Conservation (phyloP, 148 eudicot species). For the Nyssa sinensis region DNA sequence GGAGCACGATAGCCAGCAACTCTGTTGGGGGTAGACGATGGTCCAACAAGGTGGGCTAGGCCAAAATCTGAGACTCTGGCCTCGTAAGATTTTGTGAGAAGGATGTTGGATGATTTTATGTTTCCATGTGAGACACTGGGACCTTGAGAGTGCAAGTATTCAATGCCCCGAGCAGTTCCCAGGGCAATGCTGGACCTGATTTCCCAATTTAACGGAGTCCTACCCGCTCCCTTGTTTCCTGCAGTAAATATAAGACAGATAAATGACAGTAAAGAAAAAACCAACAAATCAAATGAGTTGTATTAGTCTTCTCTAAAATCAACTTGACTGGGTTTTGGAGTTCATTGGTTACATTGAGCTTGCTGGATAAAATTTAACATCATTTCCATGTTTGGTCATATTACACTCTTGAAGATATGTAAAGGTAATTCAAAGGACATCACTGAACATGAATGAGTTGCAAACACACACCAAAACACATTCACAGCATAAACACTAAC, state of each 20-base stretch:
- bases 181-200: constrained; percentile 39
- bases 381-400: neutral
- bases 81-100: constrained; percentile 35
- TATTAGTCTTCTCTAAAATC: neutral
- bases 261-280: neutral
- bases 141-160: constrained; percentile 37
- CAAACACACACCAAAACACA: neutral
- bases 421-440: neutral
- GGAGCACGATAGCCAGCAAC: constrained; percentile 48
- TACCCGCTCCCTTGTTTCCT: constrained; percentile 42
- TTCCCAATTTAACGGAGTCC: constrained; percentile 45
- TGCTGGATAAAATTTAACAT: neutral
- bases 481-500: neutral
- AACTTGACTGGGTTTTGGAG: neutral
- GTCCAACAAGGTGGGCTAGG: constrained; percentile 33
- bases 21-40: constrained; percentile 33
- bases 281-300: neutral
- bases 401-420: too few species aligned
- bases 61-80: constrained; percentile 45
- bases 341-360: neutral
- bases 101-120: constrained; percentile 45
- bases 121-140: constrained; percentile 40
- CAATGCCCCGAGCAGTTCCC: constrained; percentile 44
- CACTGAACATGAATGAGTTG: neutral
- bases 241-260: neutral